These are phyloP conservation scores for Yarrowia keelungensis DNA, from an alignment of 805 yeast species.

Conservation along the genomic window DNA sequence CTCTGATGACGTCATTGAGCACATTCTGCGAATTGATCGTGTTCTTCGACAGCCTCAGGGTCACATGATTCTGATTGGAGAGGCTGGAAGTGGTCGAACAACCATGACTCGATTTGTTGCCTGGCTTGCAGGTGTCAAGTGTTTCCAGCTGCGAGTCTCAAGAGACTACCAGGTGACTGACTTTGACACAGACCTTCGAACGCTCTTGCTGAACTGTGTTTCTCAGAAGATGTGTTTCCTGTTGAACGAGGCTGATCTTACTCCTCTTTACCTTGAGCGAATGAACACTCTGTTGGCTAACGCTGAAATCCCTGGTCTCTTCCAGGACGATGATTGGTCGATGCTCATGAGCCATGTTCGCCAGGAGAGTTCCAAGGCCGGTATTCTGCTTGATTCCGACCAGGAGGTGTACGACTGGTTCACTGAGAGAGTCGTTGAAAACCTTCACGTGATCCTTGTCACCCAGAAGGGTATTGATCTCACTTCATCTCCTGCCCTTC, in stretches of 20 bases:
- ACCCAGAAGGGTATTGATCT: conserved; percentile 42
- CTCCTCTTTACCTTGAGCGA: conserved; percentile 81
- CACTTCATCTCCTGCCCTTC: conserved; percentile 80
- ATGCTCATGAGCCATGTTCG: conserved; percentile 61
- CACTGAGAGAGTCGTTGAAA: conserved; percentile 65
- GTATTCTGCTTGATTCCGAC: conserved; percentile 66
- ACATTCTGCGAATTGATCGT: conserved; percentile 78
- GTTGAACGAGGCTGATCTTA: conserved; percentile 79
- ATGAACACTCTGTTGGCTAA: conserved; percentile 94
- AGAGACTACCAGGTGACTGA: conserved; percentile 62
- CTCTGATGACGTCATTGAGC: conserved; percentile 74
- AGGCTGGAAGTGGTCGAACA: conserved; percentile 78
- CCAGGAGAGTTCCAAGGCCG: conserved; percentile 64
- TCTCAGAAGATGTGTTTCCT: conserved; percentile 66
- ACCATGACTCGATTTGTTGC: conserved; percentile 81
- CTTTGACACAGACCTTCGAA: conserved; percentile 70
- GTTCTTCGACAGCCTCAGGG: conserved; percentile 87
- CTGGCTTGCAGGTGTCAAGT: conserved; percentile 83
- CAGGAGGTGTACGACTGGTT: conserved; percentile 82
- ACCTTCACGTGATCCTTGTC: conserved; percentile 78
- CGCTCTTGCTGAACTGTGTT: conserved; percentile 59
- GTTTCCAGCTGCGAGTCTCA: conserved; percentile 64
- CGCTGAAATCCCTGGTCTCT: conserved; percentile 89
- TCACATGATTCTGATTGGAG: conserved; percentile 84
- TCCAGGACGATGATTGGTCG: conserved; percentile 72